Evolutionary conservation across 2,329 filamentous ascomycete genomes (phyloP), one percentile per base, ranked within the genome.

Genomic region (Teratosphaeria epicoccoides): DNA sequence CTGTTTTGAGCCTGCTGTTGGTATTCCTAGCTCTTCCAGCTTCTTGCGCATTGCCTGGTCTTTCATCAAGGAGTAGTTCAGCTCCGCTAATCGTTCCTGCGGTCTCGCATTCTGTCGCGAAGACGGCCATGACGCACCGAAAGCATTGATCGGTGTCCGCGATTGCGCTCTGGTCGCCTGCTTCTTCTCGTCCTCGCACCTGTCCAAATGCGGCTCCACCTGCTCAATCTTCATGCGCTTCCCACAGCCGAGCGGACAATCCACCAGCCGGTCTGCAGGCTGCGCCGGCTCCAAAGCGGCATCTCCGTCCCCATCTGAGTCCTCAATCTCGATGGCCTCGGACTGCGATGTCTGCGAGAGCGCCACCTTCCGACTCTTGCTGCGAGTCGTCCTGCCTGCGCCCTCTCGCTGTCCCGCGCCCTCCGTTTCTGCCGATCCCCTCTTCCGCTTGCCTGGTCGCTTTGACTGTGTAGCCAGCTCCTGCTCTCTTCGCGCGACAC

Each of bases 51-150:
- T 73, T 2, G 80, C 79, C 0, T 70, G 73, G 22, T 97, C 91
- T 65, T 85, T 95, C n/a, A 95, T 71, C 66, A 95, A 78, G 22
- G 84, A 85, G 68, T 96, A 97, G 63, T 88, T 93, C 17, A 96
- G 75, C 9, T 87, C 81, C 0, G 93, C 85, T 9, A 96, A 73
- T 28, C 85, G 80, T 47, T 88, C 82, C 22, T 74, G 72, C 28
- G 69, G 60, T 52, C 74, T 61, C 53, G 66, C 65, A 47, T 60
- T 51, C 24, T 58, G 64, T 14, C 52, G 54, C 28, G 58, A 56
- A 2, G 55, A 46, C 10, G 54, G 47, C 22, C 49, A 50, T 40
- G 58, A 52, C 12, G 46, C 53, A 0, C 46, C 28, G 24, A 57
- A 47, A 3, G 52, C 56, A 40, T 57, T 59, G 17, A 57, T 24